Evolutionary conservation across 306 rosid genomes (phyloP), one percentile per base, ranked within the genome.

Genomic region (Lithocarpus polystachyus): DNA sequence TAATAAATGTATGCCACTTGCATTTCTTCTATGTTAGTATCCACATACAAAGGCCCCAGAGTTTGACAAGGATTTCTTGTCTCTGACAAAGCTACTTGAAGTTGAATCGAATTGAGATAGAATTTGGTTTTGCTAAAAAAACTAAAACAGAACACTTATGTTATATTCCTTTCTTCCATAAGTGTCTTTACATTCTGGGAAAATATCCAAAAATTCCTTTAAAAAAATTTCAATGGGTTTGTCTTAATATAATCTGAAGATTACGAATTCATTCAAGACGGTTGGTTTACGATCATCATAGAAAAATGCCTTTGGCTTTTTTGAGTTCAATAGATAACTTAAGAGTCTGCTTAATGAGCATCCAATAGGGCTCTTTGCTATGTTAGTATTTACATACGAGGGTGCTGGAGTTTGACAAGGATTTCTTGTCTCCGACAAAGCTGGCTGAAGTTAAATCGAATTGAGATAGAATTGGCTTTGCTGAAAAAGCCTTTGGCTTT

Each of bases 1-100:
- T 93, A 89, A 81, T 5, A 73, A 7, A 62, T 13, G 54, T 61
- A 48, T 14, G 12, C 40, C 70, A 31, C 33, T 60, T 83, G 1
- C 19, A 40, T 55, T 22, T 51, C 26, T 29, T 24, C 54, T 72
- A 14, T 80, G 24, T 83, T 65, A 19, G 4, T 48, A 19, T 61
- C 61, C 6, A 51, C 13, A 1, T 37, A 76, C 23, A 14, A 35
- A 29, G 45, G 28, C 62, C 75, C 51, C 62, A 29, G 54, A 75
- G 24, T 59, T 71, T 59, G 31, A 53, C 13, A 43, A 56, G 65
- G 74, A 35, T 75, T 37, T 74, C 53, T 26, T n/a, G 35, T 57
- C 43, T 54, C 13, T 69, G 6, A 14, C 57, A 52, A 59, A 76
- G 33, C 70, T 31, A 61, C 74, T 56, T 45, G 56, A 13, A 69